These are phyloP conservation scores for Leishmania amazonensis DNA, from an alignment of 208 protist genomes.

Conservation along the genomic window DNA sequence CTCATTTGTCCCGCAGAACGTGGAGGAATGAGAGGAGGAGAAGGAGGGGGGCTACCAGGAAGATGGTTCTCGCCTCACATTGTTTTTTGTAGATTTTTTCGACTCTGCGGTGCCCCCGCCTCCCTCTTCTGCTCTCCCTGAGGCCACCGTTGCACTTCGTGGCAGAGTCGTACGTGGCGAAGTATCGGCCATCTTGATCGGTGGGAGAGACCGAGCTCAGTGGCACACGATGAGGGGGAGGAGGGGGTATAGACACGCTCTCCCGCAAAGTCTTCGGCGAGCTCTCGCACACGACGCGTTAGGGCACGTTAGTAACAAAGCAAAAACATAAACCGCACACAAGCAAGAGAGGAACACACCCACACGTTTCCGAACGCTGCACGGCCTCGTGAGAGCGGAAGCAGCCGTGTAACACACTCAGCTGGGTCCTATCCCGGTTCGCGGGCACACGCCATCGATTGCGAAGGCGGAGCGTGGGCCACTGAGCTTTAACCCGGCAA, in stretches of 20 bases:
- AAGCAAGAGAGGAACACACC: not conserved
- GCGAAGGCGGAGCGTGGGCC: not conserved
- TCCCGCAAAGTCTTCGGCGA: not conserved
- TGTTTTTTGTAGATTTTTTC: not conserved
- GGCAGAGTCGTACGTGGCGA: not conserved
- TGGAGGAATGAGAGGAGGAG: no score
- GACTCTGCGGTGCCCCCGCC: no score
- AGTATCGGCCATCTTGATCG: not conserved
- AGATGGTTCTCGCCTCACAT: no score
- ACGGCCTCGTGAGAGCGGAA: not conserved
- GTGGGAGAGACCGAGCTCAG: not conserved
- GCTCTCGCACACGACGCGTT: not conserved
- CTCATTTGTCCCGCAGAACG: not conserved
- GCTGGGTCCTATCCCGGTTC: not conserved
- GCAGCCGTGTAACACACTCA: not conserved
- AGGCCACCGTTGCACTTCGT: not conserved
- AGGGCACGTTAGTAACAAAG: not conserved
- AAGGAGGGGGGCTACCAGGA: not conserved
- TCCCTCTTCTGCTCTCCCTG: not conserved
- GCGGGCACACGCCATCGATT: not conserved
- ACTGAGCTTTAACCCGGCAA: not conserved
- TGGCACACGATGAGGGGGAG: not conserved
- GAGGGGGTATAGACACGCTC: not conserved
- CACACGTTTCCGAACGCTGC: not conserved
- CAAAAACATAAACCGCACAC: no score